Evolutionary conservation across 352 stramenopile genomes (phyloP).

Genomic region (Phytophthora citrophthora): DNA sequence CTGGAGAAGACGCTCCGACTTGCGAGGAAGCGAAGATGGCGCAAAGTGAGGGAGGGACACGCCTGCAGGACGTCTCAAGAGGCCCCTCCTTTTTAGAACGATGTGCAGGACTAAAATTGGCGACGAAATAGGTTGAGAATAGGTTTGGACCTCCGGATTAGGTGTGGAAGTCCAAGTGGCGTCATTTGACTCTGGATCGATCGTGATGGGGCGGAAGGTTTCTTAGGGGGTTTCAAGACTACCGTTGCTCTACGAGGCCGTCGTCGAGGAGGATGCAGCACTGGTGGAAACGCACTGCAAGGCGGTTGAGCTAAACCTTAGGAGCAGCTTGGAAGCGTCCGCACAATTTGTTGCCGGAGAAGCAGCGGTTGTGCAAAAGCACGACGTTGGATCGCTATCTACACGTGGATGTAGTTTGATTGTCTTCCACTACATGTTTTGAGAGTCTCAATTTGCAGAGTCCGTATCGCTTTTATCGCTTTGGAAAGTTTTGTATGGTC

Average conservation of each 20-base stretch:
- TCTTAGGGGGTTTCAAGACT: constrained; percentile 29
- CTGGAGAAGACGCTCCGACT: background rate
- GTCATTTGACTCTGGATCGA: no score
- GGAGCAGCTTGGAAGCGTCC: background rate
- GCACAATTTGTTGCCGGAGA: constrained; percentile 12
- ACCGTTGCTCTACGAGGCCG: constrained; percentile 2
- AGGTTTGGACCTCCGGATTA: constrained; percentile 4
- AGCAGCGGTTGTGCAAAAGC: constrained; percentile 29
- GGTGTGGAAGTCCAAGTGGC: background rate
- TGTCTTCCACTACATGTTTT: constrained; percentile 4
- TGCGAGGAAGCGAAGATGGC: constrained; percentile 2
- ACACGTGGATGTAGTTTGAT: constrained; percentile 15
- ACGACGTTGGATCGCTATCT: constrained; percentile 1
- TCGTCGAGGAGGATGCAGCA: constrained; percentile 13
- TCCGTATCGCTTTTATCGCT: no score
- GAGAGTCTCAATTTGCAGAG: background rate
- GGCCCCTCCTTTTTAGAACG: constrained; percentile 30
- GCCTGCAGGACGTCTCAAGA: constrained; percentile 18
- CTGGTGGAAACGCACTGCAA: constrained; percentile 20
- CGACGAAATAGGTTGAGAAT: constrained; percentile 17
- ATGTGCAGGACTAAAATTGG: constrained; percentile 17
- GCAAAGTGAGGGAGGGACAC: constrained; percentile 8
- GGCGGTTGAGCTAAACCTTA: background rate
- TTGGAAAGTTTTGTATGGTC: background rate
- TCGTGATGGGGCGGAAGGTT: constrained; percentile 26